A percentile compares a stretch with the other conserved stretches of the same genome.
These are phyloP conservation scores for Eucalyptus brandiana DNA, from an alignment of 345 rosid genomes.

Conservation along the genomic window DNA sequence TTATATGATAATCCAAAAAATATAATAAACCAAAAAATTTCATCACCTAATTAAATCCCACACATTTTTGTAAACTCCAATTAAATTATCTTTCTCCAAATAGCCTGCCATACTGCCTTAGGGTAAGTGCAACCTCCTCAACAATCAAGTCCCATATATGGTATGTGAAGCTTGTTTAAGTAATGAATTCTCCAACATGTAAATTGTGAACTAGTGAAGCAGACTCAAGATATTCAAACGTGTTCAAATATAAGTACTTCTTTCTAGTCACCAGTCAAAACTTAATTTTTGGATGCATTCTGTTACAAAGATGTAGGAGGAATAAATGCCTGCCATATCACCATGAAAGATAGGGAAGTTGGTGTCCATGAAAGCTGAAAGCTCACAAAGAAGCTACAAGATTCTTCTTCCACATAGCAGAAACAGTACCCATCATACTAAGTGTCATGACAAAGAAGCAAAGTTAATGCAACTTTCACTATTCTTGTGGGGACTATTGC, in stretches of 20 bases:
- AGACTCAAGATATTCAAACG: not conserved
- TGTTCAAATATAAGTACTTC: not conserved
- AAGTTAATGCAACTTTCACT: not conserved
- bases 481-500: not conserved
- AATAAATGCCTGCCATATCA: not conserved
- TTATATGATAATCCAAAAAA: not conserved
- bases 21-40: not conserved
- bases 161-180: not conserved
- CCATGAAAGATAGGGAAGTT: not conserved
- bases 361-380: not conserved
- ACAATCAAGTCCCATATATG: not conserved
- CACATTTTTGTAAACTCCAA: not conserved
- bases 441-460: not conserved
- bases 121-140: not conserved
- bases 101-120: not conserved
- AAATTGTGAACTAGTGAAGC: not conserved
- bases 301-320: not conserved
- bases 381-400: not conserved
- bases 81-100: not conserved
- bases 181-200: not conserved
- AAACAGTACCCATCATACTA: not conserved
- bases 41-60: not conserved
- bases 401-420: not conserved
- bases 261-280: not conserved
- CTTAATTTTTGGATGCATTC: not conserved